A percentile compares a stretch with the other conserved stretches of the same genome.
phyloP scores from a whole-genome alignment of 2,329 filamentous ascomycete species.

The Fusarium sp. region DNA sequence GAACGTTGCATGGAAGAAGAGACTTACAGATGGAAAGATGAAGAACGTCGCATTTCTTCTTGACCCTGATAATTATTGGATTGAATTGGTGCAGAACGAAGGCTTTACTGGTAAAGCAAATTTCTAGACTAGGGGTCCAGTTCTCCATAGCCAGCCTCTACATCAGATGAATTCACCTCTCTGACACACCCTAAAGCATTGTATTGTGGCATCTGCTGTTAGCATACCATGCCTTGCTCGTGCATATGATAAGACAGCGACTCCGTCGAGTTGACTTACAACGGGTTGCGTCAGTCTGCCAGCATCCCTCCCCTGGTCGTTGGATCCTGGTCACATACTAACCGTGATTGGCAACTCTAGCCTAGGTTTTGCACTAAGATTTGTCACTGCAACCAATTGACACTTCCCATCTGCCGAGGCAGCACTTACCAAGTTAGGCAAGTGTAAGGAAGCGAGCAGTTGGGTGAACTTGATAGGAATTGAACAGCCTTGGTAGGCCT shows the following conservation, averaged over 20 bases:
- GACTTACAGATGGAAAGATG: neutral
- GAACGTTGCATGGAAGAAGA: neutral
- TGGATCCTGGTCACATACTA: neutral
- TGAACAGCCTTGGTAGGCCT: neutral
- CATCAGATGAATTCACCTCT: neutral
- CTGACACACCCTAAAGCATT: fast-evolving
- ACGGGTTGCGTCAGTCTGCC: neutral
- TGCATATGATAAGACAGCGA: neutral
- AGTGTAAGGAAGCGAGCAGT: neutral
- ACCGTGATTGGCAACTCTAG: neutral
- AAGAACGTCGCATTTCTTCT: neutral
- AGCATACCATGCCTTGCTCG: neutral
- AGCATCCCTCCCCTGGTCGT: neutral
- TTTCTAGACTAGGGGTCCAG: neutral
- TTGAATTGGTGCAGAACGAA: neutral
- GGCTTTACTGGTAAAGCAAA: neutral
- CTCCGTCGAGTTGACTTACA: neutral
- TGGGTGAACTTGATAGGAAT: neutral
- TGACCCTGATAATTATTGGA: neutral
- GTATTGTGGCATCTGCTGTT: fast-evolving
- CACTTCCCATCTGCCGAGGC: neutral
- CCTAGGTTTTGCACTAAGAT: neutral
- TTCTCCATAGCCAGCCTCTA: neutral
- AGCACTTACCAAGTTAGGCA: neutral
- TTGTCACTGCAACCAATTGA: neutral